Evolutionary conservation across 2,329 filamentous ascomycete genomes (phyloP).

Genomic region (Beauveria sp.): DNA sequence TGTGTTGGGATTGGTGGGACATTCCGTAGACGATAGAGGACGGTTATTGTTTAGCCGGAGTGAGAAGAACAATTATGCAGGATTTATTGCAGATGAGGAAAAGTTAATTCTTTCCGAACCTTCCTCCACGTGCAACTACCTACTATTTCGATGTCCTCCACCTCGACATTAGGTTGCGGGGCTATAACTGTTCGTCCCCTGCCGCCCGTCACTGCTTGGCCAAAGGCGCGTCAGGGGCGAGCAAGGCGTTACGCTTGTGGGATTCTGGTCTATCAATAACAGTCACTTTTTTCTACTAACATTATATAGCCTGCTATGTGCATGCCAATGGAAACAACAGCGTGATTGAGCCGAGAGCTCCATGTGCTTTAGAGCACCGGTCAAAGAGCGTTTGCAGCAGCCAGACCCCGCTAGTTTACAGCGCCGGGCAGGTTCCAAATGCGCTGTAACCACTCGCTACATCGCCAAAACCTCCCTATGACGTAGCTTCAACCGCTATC

Average conservation of each 20-base stretch:
- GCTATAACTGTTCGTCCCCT: too few species aligned
- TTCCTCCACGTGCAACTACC: background rate
- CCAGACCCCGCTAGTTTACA: background rate
- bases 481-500: background rate
- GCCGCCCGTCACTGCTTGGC: too few species aligned
- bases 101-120: background rate
- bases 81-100: background rate
- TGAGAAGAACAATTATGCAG: background rate
- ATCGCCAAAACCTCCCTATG: background rate
- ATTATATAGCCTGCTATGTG: too few species aligned
- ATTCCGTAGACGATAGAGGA: background rate
- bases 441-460: background rate
- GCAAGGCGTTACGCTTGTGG: too few species aligned
- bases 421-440: background rate
- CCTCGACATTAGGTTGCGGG: too few species aligned
- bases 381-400: background rate
- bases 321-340: too few species aligned
- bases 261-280: too few species aligned
- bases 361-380: too few species aligned
- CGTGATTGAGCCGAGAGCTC: too few species aligned
- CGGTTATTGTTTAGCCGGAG: background rate
- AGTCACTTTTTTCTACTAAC: too few species aligned
- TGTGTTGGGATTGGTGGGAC: background rate
- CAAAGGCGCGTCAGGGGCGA: too few species aligned
- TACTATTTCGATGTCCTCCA: too few species aligned